These are phyloP conservation scores for Phytophthora agathidicida DNA, from an alignment of 352 stramenopile species.

Conservation along the genomic window DNA sequence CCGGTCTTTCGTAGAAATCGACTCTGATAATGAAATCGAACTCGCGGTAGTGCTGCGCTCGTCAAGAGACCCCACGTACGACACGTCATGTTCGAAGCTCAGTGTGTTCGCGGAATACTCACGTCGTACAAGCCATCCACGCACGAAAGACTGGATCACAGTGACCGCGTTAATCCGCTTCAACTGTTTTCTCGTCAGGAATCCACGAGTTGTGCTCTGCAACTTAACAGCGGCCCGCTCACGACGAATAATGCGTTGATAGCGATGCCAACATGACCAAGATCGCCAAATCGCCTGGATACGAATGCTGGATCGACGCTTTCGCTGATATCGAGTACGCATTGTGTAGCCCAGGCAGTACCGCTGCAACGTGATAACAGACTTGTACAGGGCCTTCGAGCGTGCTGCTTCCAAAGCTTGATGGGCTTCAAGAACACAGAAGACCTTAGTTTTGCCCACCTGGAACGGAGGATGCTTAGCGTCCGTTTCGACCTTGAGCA, in stretches of 20 bases:
- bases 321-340: slow-evolving; percentile 52
- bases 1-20: slow-evolving; percentile 49
- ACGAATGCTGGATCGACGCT: slow-evolving; percentile 51
- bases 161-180: slow-evolving; percentile 52
- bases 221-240: slow-evolving; percentile 57
- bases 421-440: slow-evolving; percentile 73
- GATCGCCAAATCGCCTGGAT: slow-evolving; percentile 66
- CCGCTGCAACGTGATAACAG: slow-evolving; percentile 72
- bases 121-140: slow-evolving; percentile 80
- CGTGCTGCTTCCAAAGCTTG: slow-evolving; percentile 67
- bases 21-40: slow-evolving; percentile 56
- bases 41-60: slow-evolving; percentile 51
- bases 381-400: slow-evolving; percentile 71
- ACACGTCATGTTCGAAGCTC: slow-evolving; percentile 81
- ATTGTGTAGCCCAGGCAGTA: slow-evolving; percentile 74
- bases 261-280: slow-evolving; percentile 51
- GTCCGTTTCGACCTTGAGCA: slow-evolving; percentile 44
- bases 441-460: slow-evolving; percentile 86
- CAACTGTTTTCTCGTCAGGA: slow-evolving; percentile 46
- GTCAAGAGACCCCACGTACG: slow-evolving; percentile 73
- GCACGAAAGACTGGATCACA: slow-evolving; percentile 80
- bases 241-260: slow-evolving; percentile 40
- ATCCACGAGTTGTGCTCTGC: slow-evolving; percentile 56
- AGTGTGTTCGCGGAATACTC: slow-evolving; percentile 81
- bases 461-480: slow-evolving; percentile 70